Percentiles rank a stretch among this genome's conserved stretches.
phyloP scores from a whole-genome alignment of 75 land plant species.

The Selaginella tamariscina region DNA sequence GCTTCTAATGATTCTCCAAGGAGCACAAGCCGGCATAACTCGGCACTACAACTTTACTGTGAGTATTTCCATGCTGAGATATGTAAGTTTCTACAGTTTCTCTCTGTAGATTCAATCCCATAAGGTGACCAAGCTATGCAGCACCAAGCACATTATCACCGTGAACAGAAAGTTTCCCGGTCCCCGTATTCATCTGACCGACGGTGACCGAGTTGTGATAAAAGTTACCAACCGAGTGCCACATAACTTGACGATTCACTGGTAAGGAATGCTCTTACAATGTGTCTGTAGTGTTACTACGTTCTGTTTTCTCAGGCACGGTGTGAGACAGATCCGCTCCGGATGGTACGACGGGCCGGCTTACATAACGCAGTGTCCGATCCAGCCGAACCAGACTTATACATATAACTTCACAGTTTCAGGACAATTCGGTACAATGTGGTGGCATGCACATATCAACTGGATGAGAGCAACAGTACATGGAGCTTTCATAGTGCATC shows the following conservation, averaged over 20 bases:
- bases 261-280: not conserved
- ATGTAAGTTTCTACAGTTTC: not conserved
- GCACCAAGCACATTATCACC: not conserved
- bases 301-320: no score
- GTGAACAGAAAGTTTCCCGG: not conserved
- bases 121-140: not conserved
- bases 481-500: conserved; percentile 46
- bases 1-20: not conserved
- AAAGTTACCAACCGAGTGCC: not conserved
- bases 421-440: conserved; percentile 45
- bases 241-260: not conserved
- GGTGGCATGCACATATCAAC: conserved; percentile 48
- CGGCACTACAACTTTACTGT: not conserved
- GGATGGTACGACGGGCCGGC: conserved; percentile 58
- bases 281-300: not conserved
- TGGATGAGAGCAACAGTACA: conserved; percentile 51
- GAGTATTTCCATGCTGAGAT: not conserved
- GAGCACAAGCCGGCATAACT: not conserved
- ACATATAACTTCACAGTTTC: conserved; percentile 48
- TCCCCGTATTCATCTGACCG: not conserved
- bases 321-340: conserved; percentile 39
- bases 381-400: conserved; percentile 39
- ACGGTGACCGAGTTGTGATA: not conserved
- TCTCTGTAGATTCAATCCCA: not conserved
- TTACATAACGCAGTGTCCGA: conserved; percentile 56